Base-by-base conservation (phyloP, 306 rosid species). In the Hippophae rhamnoides region DNA sequence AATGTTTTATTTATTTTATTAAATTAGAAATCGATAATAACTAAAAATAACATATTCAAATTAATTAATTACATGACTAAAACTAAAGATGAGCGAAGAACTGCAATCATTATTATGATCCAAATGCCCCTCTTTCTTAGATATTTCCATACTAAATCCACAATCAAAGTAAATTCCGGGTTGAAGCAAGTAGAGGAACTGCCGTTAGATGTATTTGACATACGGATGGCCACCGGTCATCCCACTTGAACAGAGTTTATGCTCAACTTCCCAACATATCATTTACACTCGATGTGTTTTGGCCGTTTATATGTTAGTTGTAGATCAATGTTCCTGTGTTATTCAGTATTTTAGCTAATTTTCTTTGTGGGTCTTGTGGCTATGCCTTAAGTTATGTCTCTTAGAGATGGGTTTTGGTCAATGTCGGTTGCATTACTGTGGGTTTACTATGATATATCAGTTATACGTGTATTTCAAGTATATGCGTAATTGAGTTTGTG, bases 211-310 rank as follows among this genome's bases (percentile, higher is more conserved):
- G 98, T 85, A 87, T 78, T 83, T 87, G 96, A 80, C 98, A n/a
- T 92, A 92, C 69, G 98, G 98, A 66, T 92, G 98, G 98, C 98
- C 98, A 13, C 98, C 87, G 89, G 89, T 87, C 71, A 83, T 92
- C 74, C 96, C 95, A 61, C 81, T 92, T 0, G 93, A 83, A 58
- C 82, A 79, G 56, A 86, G 87, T 54, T 64, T 75, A 2, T 78
- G 69, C 56, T 82, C 96, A 25, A 85, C 97, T 65, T 57, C 79
- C 31, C 92, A 83, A 68, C 76, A 72, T 75, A 75, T 92, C 72
- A 70, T 92, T 12, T 92, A 66, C 77, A 40, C 46, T 31, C 58
- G 7, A 6, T 56, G 9, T 56, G 60, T 56, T 31, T 31, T 31
- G 3, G 40, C 9, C 6, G 5, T 3, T 5, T 56, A n/a, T 13